A percentile compares a stretch with the other conserved stretches of the same genome.
These are phyloP conservation scores for Puccinia hordei DNA, from an alignment of 1,284 basidiomycete species.

Conservation along the genomic window DNA sequence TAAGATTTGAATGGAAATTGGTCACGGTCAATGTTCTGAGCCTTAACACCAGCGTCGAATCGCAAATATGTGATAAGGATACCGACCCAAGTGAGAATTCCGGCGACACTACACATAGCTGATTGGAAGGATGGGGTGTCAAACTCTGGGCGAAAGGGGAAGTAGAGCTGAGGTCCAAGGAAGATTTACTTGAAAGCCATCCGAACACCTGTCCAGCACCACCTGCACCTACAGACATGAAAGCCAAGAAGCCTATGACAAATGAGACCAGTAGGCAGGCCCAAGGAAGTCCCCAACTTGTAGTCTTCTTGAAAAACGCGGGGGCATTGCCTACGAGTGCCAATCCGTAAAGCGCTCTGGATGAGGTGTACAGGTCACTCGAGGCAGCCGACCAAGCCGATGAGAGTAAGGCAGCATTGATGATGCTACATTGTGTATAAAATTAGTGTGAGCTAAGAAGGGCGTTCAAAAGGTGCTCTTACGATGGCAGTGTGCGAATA, in stretches of 20 bases:
- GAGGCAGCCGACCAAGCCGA: slow-evolving; percentile 85
- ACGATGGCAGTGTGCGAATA: slow-evolving; percentile 41
- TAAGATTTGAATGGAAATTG: slow-evolving; percentile 69
- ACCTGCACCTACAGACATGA: slow-evolving; percentile 67
- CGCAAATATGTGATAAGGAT: slow-evolving; percentile 77
- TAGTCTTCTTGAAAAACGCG: slow-evolving; percentile 70
- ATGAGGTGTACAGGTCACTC: slow-evolving; percentile 76
- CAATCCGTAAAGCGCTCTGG: slow-evolving; percentile 70
- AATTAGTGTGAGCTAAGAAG: not conserved
- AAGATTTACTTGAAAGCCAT: slow-evolving; percentile 67
- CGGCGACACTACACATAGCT: slow-evolving; percentile 63
- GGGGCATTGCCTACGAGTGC: slow-evolving; percentile 78
- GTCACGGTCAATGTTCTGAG: slow-evolving; percentile 70
- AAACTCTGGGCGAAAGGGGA: too few relatives aligned
- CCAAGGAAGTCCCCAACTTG: slow-evolving; percentile 74
- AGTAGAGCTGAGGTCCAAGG: too few relatives aligned
- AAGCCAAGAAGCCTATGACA: slow-evolving; percentile 71
- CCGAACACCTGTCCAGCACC: slow-evolving; percentile 71
- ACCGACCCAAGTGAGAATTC: slow-evolving; percentile 79
- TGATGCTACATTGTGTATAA: too few relatives aligned
- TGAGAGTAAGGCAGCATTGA: slow-evolving; percentile 81
- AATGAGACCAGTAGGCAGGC: slow-evolving; percentile 71
- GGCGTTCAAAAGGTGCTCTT: too few relatives aligned
- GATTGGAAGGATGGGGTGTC: too few relatives aligned
- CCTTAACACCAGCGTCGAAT: slow-evolving; percentile 74